Base-by-base conservation (phyloP, 352 stramenopile genomes). In the Phytopythium helicoides region DNA sequence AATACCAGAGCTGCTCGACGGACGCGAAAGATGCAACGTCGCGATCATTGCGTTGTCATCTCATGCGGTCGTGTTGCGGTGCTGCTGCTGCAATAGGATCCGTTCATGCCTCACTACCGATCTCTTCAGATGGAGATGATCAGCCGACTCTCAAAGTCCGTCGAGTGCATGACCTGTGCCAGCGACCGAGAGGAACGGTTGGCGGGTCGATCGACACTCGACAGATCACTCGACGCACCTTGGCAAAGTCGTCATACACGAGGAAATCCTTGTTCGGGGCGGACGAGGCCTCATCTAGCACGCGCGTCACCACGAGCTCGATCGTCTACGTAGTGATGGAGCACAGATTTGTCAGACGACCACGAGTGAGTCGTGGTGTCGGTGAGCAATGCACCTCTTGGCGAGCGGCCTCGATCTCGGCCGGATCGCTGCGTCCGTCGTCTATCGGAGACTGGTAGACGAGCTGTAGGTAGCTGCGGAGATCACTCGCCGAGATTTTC, bases 241-340 rank as follows among this genome's bases (percentile, higher is more conserved):
- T 88, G 54, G 80, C 59, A 54, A 88, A 86, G 44, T 85, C 74
- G 37, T 86, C 72, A 41, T 68, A 88, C n/a, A 48, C 26, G 25
- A 88, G 64, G 19, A 75, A 76, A 35, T 84, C 69, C 38, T 59
- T 42, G 7, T 53, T 52, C n/a, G 76, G 61, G 16, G 76, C 67
- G 3, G 77, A 85, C 18, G 72, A 72, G 18, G 74, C 61, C 40
- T 88, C 77, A n/a, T 68, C 66, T 56, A 88, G 56, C 9, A 88
- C 61, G 12, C 70, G 67, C 25, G 58, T 64, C 4, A 81, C 66
- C 35, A 82, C 47, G 26, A 63, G 58, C 33, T 84, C 71, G 14
- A 83, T 25, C 22, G 60, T 56, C 75, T 86, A 19, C 21, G 19
- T 31, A n/a, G 3, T 3, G 16, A 21, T n/a, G 16, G 28, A 9